phyloP scores from a whole-genome alignment of 106 monocot genomes.

The Narthecium ossifragum region DNA sequence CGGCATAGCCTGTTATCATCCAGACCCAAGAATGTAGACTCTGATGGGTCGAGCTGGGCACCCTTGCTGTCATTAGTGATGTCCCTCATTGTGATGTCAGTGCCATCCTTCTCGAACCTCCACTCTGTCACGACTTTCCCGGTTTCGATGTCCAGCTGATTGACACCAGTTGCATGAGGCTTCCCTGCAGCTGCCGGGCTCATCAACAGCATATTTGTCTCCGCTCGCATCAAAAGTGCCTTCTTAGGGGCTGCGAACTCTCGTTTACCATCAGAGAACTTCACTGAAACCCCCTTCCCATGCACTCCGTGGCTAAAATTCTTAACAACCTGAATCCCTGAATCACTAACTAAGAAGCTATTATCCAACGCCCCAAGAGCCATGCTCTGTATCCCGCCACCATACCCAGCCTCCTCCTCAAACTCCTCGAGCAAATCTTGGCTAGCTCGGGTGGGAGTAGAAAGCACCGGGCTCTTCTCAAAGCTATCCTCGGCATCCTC shows the following conservation, averaged over 20 bases:
- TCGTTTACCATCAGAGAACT: slow-evolving; percentile 16
- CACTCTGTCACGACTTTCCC: slow-evolving; percentile 77
- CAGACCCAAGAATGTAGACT: slow-evolving; percentile 78
- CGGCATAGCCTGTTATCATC: slow-evolving; percentile 83
- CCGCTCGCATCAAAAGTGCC: slow-evolving; percentile 76
- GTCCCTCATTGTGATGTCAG: slow-evolving; percentile 75
- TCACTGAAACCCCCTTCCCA: slow-evolving; percentile 73
- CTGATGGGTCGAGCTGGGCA: slow-evolving; percentile 70
- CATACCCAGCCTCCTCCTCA: slow-evolving; percentile 43
- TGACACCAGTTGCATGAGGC: slow-evolving; percentile 58
- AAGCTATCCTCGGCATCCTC: slow-evolving; percentile 70
- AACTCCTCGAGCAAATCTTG: slow-evolving; percentile 59
- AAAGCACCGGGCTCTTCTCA: slow-evolving; percentile 19
- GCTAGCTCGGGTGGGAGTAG: slow-evolving; percentile 8
- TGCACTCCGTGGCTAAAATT: slow-evolving; percentile 85
- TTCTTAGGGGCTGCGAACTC: slow-evolving; percentile 56
- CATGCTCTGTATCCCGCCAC: slow-evolving; percentile 74
- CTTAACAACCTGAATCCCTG: slow-evolving; percentile 72
- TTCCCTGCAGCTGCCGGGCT: slow-evolving; percentile 48
- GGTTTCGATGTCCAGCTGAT: slow-evolving; percentile 83
- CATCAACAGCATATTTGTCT: slow-evolving; percentile 90
- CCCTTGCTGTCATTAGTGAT: slow-evolving; percentile 86
- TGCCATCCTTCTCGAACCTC: slow-evolving; percentile 89
- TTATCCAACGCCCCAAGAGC: slow-evolving; percentile 76
- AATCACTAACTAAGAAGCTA: slow-evolving; percentile 73